A percentile compares a stretch with the other conserved stretches of the same genome.
Conservation (phyloP, 345 rosid genomes). For the Salix brachista region DNA sequence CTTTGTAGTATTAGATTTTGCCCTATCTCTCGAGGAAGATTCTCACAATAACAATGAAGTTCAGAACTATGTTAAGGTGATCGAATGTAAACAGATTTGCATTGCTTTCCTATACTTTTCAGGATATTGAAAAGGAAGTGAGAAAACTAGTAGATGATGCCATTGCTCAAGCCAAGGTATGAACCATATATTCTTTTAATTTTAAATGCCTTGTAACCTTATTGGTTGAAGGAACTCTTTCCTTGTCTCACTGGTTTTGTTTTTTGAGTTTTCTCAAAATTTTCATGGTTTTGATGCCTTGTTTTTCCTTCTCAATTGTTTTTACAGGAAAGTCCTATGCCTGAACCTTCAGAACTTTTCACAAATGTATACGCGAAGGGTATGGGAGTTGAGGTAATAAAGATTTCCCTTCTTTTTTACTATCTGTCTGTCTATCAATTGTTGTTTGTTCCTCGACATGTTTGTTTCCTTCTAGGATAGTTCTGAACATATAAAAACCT, state of each 20-base stretch:
- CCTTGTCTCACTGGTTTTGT: not conserved
- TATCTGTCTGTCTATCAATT: not conserved
- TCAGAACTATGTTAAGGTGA: not conserved
- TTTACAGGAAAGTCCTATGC: conserved; percentile 91
- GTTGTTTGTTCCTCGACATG: not conserved
- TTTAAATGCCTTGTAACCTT: not conserved
- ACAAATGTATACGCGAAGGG: conserved; percentile 79
- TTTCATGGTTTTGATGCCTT: not conserved
- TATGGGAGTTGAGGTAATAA: conserved; percentile 66
- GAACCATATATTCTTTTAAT: not conserved
- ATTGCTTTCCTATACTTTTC: conserved; percentile 8
- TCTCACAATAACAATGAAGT: not conserved
- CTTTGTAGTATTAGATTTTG: not conserved
- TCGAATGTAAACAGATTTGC: not conserved
- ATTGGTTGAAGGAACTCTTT: not conserved
- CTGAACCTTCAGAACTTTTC: conserved; percentile 81
- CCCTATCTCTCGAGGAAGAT: not conserved
- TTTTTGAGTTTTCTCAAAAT: not conserved
- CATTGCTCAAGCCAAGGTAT: conserved; percentile 94
- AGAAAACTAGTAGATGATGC: conserved; percentile 92
- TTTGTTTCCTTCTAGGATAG: not conserved
- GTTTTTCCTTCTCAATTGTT: conserved; percentile 4
- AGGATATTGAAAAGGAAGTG: conserved; percentile 90
- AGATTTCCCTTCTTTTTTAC: not conserved
- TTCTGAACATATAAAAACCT: not conserved